Conservation (phyloP, 2,329 filamentous ascomycete genomes). For the Arthrobotrys megalospora region DNA sequence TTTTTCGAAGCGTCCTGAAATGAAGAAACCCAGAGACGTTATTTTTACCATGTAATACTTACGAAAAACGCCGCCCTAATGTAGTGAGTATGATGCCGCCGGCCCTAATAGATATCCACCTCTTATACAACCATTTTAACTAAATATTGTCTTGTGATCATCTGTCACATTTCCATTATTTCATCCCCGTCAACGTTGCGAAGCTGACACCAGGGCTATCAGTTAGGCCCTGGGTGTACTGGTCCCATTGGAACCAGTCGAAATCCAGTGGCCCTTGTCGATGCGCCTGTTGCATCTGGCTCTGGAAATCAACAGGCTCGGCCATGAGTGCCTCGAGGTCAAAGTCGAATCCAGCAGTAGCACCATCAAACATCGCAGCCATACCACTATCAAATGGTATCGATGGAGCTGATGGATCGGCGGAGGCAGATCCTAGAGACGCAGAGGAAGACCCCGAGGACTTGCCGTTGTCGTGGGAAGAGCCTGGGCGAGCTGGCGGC, state of each 20-base stretch:
- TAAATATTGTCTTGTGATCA: neutral
- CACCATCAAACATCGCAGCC: conserved; percentile 45
- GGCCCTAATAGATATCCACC: neutral
- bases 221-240: conserved; percentile 52
- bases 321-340: conserved; percentile 63
- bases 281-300: conserved; percentile 64
- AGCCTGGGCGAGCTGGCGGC: conserved; percentile 36
- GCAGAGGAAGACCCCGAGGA: conserved; percentile 14
- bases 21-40: neutral
- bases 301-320: conserved; percentile 63
- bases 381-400: conserved; percentile 40
- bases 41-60: conserved; percentile 18
- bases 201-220: conserved; percentile 56
- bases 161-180: neutral
- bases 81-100: conserved; percentile 8
- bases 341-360: conserved; percentile 61
- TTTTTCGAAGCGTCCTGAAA: neutral
- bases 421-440: conserved; percentile 18
- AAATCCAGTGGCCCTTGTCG: conserved; percentile 64
- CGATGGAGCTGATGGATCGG: conserved; percentile 22
- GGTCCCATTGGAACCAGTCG: conserved; percentile 65
- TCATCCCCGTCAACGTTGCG: conserved; percentile 43
- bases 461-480: conserved; percentile 46
- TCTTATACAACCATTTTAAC: neutral
- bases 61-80: conserved; percentile 35